Base-by-base conservation (phyloP, 2,329 filamentous ascomycete species). In the Ustulina deusta region DNA sequence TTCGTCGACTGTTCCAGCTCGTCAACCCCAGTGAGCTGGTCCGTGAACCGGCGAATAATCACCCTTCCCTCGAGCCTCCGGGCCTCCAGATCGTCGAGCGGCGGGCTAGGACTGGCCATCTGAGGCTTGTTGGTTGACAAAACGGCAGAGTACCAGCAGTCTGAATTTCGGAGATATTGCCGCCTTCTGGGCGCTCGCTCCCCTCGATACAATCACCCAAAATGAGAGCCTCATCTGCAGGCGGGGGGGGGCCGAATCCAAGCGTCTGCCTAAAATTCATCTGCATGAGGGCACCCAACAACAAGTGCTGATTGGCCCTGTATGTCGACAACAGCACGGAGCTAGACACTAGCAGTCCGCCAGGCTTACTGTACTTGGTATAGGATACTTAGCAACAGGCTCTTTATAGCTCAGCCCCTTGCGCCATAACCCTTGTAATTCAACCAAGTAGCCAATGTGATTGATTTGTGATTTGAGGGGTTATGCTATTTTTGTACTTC, bases 31-130 rank as follows among this genome's bases (percentile, higher is more conserved):
- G 56, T 25, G 3, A 71, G 63, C 25, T 71, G 55, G 42, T 60
- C 63, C 20, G 69, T 66, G 40, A 69, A 66, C 17, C 66, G 60
- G 20, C 66, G 69, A 54, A 69, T 66, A 15, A 69, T 54, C 3
- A 38, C 27, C 15, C 54, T 64, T 3, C 60, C 60, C 51, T 69
- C 46, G 6, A 66, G 38, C 20, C 32, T 57, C 17, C 61, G 54
- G 6, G 22, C 42, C 44, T 55, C 52, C 9, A 52, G 13, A 57
- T 38, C 46, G n/a, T 60, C 59, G 25, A 29, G 11, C 32, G 13
- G 6, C n/a, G 27, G 36, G 34, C 2, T 27, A 5, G 55, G 10
- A 36, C 22, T 46, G 6, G 46, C 13, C 62, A 59, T 64, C 11
- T 42, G 38, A 17, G 15, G 36, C 27, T 54, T 25, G 15, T 20